Evolutionary conservation across 148 eudicot species (phyloP).

Genomic region (Chenopodium formosanum): DNA sequence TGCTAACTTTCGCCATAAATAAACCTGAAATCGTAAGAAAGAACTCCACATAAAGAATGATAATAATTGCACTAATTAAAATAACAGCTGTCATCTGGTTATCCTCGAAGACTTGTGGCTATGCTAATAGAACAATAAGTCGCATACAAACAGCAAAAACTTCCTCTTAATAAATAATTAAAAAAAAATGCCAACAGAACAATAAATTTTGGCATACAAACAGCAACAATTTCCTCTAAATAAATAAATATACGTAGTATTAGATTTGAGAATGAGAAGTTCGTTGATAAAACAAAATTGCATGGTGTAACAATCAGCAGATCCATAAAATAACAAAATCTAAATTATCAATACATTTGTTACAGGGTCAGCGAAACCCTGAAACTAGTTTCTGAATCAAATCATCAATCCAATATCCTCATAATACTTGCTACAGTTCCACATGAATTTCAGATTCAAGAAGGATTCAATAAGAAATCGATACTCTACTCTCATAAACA

Average conservation of each 20-base stretch:
- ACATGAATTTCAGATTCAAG: neutral
- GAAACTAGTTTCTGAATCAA: neutral
- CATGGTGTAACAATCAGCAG: neutral
- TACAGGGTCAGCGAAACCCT: neutral
- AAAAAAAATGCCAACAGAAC: too few species aligned
- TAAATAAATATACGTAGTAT: too few species aligned
- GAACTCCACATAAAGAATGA: constrained; percentile 12
- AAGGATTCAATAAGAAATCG: neutral
- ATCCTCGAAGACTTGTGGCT: neutral
- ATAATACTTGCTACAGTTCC: neutral
- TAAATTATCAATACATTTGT: too few species aligned
- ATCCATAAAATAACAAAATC: neutral
- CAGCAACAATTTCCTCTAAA: neutral
- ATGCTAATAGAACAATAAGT: neutral
- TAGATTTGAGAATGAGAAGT: neutral
- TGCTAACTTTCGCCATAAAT: constrained; percentile 59
- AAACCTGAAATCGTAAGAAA: constrained; percentile 35
- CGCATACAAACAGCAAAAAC: neutral
- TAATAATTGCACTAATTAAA: neutral
- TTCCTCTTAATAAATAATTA: too few species aligned
- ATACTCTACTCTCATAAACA: neutral
- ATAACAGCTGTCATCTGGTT: neutral
- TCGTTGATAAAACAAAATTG: neutral
- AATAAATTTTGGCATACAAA: neutral
- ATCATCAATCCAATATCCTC: neutral